These are phyloP conservation scores for Pseudocercospora fuligena DNA, from an alignment of 2,329 filamentous ascomycete genomes.

Conservation along the genomic window DNA sequence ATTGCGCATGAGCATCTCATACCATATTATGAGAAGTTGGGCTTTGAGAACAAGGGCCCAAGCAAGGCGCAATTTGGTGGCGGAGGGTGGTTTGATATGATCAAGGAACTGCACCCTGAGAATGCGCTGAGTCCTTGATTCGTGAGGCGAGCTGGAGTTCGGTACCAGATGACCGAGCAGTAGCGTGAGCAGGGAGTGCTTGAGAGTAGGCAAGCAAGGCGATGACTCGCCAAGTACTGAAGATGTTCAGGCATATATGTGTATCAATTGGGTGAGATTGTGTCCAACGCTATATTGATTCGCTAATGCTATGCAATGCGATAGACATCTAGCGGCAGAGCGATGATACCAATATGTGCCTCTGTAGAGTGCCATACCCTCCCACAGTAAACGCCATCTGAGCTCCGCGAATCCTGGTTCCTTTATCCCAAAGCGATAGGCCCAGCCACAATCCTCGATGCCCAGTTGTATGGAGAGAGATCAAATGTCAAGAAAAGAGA, in stretches of 20 bases:
- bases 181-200: background rate
- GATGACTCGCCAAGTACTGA: no score
- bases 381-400: no score
- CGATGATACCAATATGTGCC: background rate
- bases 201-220: background rate
- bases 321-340: background rate
- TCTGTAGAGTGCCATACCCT: no score
- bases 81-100: slow-evolving; percentile 83
- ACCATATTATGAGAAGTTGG: slow-evolving; percentile 75
- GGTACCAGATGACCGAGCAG: background rate
- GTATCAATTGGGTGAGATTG: no score
- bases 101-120: slow-evolving; percentile 46
- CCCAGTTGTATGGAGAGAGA: no score
- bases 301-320: background rate
- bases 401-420: no score
- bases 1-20: slow-evolving; percentile 77
- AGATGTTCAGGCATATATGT: background rate
- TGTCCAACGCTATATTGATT: background rate
- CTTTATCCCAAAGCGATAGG: no score
- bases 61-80: slow-evolving; percentile 76
- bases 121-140: slow-evolving; percentile 7
- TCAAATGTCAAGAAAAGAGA: background rate
- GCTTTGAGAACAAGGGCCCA: slow-evolving; percentile 70
- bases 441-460: no score
- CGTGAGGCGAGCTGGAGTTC: background rate